phyloP scores from a whole-genome alignment of 768 basidiomycete species.

The Pleurotus sapidus region DNA sequence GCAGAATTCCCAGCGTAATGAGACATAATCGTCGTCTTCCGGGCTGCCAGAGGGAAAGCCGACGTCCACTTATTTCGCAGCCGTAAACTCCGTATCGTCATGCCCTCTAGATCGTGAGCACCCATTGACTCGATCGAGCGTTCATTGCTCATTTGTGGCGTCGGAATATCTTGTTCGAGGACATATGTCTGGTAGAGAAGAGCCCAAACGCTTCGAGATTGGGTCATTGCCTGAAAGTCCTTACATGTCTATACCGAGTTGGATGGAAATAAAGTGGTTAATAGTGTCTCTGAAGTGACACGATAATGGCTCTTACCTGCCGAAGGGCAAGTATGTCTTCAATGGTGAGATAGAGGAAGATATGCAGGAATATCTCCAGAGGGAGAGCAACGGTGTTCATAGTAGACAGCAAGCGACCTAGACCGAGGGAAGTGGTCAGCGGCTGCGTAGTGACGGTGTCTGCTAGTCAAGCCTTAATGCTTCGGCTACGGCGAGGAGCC shows the following conservation, averaged over 20 bases:
- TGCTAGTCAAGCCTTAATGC: not conserved
- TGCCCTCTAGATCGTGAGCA: constrained; percentile 41
- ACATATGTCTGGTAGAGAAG: constrained; percentile 39
- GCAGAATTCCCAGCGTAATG: constrained; percentile 14
- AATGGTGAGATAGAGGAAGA: constrained; percentile 40
- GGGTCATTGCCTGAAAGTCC: constrained; percentile 37
- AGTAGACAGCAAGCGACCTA: not conserved
- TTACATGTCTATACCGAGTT: constrained; percentile 42
- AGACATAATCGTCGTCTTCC: constrained; percentile 19
- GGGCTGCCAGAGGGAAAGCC: constrained; percentile 27
- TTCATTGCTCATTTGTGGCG: constrained; percentile 32
- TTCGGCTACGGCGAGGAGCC: not conserved
- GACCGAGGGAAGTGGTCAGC: not conserved
- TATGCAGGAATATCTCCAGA: constrained; percentile 42
- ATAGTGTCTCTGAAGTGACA: not conserved
- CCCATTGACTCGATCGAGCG: constrained; percentile 31
- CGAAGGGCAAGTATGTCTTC: constrained; percentile 42
- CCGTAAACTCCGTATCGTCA: constrained; percentile 34
- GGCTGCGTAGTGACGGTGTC: not conserved
- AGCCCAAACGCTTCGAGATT: constrained; percentile 49
- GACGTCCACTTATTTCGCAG: constrained; percentile 52
- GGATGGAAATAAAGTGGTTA: not conserved
- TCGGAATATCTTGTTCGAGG: constrained; percentile 40
- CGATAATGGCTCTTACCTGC: constrained; percentile 30
- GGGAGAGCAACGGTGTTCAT: constrained; percentile 31